phyloP scores from a whole-genome alignment of 345 rosid species.

The Eutrema heterophyllum region DNA sequence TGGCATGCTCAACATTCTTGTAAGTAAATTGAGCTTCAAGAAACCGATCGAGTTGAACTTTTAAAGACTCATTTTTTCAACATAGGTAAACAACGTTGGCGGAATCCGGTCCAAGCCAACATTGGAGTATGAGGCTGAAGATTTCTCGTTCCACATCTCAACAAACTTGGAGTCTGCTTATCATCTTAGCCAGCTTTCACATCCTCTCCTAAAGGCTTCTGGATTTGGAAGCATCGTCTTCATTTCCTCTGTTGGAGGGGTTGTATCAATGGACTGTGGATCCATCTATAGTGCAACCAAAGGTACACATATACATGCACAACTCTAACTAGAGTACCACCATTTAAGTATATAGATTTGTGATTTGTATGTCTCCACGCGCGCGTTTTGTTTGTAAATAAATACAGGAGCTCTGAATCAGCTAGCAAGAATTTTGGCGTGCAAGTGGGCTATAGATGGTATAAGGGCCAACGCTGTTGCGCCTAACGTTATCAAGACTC shows the following conservation, averaged over 20 bases:
- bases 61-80: too few species aligned
- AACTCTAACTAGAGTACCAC: too few species aligned
- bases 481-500: slow-evolving; percentile 39
- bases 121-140: slow-evolving; percentile 37
- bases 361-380: too few species aligned
- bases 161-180: slow-evolving; percentile 46
- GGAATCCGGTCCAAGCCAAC: slow-evolving; percentile 35
- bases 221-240: slow-evolving; percentile 46
- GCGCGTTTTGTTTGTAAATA: too few species aligned
- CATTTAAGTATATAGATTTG: too few species aligned
- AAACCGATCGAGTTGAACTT: too few species aligned
- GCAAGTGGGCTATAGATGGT: slow-evolving; percentile 66
- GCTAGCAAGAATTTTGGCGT: slow-evolving; percentile 50
- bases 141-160: slow-evolving; percentile 32
- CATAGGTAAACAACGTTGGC: slow-evolving; percentile 50
- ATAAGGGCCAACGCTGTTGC: slow-evolving; percentile 56
- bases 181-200: slow-evolving; percentile 48
- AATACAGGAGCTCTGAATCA: slow-evolving; percentile 50
- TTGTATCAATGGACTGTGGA: slow-evolving; percentile 8
- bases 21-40: too few species aligned
- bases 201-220: slow-evolving; percentile 46
- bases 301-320: too few species aligned
- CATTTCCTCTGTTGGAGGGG: slow-evolving; percentile 38
- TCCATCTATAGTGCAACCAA: slow-evolving; percentile 39
- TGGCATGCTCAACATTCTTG: slow-evolving; percentile 14